Percentiles rank a stretch among this genome's conserved stretches.
These are phyloP conservation scores for Emiliania huxleyi DNA, from an alignment of 78 protist genomes.

Conservation along the genomic window DNA sequence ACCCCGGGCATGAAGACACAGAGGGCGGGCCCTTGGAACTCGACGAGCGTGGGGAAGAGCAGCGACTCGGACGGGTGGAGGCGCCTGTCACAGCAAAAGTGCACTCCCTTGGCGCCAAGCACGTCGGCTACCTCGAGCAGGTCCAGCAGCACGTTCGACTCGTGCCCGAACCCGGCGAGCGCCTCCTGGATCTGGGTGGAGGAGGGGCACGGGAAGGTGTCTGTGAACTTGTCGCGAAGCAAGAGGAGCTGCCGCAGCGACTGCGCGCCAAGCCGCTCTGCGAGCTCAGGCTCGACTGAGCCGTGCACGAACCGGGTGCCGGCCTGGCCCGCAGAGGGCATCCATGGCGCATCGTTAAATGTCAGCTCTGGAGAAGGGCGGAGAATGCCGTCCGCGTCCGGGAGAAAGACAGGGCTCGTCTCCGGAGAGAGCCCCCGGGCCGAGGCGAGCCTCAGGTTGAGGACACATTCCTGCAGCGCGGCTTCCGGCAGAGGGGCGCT, in stretches of 20 bases:
- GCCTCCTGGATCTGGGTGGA: neutral
- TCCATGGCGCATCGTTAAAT: conserved; percentile 42
- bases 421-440: neutral
- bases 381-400: neutral
- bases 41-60: neutral
- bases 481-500: neutral
- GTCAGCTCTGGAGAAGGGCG: neutral
- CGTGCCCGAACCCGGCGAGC: neutral
- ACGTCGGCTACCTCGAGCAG: conserved; percentile 10
- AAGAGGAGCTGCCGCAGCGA: conserved; percentile 16
- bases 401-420: neutral
- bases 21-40: neutral
- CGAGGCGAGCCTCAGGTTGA: neutral
- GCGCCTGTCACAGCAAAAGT: neutral
- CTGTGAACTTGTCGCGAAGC: neutral
- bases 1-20: neutral
- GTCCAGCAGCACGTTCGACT: neutral
- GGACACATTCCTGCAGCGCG: neutral
- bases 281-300: neutral
- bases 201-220: neutral
- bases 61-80: neutral
- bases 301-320: conserved; percentile 10
- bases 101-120: neutral
- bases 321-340: neutral
- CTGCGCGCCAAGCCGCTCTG: conserved; percentile 13